Conservation (phyloP, 768 basidiomycete genomes). For the Leccinum barrowsii region DNA sequence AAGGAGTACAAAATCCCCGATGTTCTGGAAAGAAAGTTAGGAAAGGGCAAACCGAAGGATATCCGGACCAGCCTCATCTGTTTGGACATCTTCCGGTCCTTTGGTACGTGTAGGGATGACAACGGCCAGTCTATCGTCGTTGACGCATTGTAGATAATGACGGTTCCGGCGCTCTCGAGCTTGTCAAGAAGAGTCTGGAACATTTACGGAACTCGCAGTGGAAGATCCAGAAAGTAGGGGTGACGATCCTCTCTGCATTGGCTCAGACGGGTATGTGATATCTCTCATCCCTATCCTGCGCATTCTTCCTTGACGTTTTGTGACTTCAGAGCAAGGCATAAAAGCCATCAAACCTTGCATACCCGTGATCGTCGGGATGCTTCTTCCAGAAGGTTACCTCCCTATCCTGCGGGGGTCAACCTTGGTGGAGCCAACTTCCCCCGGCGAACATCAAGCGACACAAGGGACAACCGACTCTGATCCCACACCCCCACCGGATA, state of each 20-base stretch:
- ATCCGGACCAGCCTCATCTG: conserved; percentile 21
- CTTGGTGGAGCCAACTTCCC: neutral
- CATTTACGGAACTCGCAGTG: conserved; percentile 4
- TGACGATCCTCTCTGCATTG: conserved; percentile 22
- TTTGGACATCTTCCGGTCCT: conserved; percentile 22
- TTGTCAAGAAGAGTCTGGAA: conserved; percentile 4
- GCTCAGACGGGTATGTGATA: conserved; percentile 15
- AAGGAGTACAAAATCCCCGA: conserved; percentile 16
- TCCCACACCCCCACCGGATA: neutral
- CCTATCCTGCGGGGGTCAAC: neutral
- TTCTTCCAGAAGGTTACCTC: neutral
- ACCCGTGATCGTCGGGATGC: neutral
- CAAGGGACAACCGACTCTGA: neutral
- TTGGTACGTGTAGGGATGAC: conserved; percentile 9
- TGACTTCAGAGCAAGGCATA: neutral
- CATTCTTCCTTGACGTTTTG: neutral
- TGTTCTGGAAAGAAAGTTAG: conserved; percentile 17
- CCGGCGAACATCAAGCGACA: neutral
- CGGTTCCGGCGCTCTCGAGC: neutral
- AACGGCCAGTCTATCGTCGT: neutral
- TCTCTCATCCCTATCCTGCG: neutral
- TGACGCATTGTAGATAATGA: neutral
- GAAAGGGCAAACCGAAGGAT: conserved; percentile 13
- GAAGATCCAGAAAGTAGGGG: conserved; percentile 23
- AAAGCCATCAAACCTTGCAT: neutral